Evolutionary conservation across 768 basidiomycete genomes (phyloP), one percentile per base, ranked within the genome.

Genomic region (Naganishia antarctica): DNA sequence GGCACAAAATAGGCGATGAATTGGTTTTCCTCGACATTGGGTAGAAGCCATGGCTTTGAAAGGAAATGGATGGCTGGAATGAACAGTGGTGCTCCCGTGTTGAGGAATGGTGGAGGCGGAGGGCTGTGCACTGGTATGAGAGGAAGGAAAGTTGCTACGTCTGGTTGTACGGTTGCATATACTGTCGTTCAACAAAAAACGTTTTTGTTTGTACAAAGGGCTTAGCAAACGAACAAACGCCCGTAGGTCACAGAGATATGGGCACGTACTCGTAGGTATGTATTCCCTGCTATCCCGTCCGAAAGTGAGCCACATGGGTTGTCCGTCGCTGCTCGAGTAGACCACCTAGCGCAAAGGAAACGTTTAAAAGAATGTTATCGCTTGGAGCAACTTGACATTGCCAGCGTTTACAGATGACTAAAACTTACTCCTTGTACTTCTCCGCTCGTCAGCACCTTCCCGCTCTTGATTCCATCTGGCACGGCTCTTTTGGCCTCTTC

Each of bases 231-330:
- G n/a, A n/a, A n/a, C n/a, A n/a, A n/a, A n/a, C n/a, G n/a, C n/a
- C n/a, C n/a, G n/a, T n/a, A n/a, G n/a, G n/a, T n/a, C n/a, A n/a
- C n/a, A n/a, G n/a, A n/a, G 15, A 31, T 29, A 29, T 32, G 18
- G 18, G 7, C 13, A 64, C 74, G 51, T 46, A 75, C 74, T 58
- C 5, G 74, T 75, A 28, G 74, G 74, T n/a, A 75, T 67, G n/a
- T 71, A 68, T 26, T 73, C 69, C 31, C 68, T 73, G 15, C 71
- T 71, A 40, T 69, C 69, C 6, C 74, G 68, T 8, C 74, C 74
- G 26, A 74, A 70, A 5, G 70, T 70, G 68, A 76, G 70, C 74
- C 74, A 76, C 9, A 74, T 58, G 15, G 74, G 73, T 66, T 74
- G 69, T 26, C 73, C 70, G 25, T 73, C 70, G 18, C 60, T 45